Evolutionary conservation across 2,329 filamentous ascomycete species (phyloP).

Genomic region (Claviceps africana): DNA sequence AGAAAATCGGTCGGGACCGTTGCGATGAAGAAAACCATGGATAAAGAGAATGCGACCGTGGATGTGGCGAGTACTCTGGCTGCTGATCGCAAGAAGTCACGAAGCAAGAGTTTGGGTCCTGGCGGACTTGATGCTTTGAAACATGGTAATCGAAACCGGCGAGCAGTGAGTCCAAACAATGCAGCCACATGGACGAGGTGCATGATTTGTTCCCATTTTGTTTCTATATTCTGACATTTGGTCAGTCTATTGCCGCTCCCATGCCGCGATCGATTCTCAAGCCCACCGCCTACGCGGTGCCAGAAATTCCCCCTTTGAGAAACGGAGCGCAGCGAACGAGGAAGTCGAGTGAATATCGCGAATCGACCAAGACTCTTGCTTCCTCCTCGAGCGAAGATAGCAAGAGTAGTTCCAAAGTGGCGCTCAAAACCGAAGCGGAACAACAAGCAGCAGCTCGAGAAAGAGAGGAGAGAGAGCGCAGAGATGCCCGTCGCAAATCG

Average conservation of each 20-base stretch:
- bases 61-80: slow-evolving; percentile 44
- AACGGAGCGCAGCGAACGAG: slow-evolving; percentile 4
- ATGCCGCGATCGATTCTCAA: slow-evolving; percentile 63
- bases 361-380: slow-evolving; percentile 7
- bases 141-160: slow-evolving; percentile 59
- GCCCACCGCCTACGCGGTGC: slow-evolving; percentile 53
- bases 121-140: slow-evolving; percentile 76
- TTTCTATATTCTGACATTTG: not conserved
- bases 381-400: slow-evolving; percentile 11
- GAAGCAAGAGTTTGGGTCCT: slow-evolving; percentile 92
- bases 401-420: slow-evolving; percentile 40
- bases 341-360: not conserved
- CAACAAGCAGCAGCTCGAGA: slow-evolving; percentile 56
- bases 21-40: slow-evolving; percentile 37
- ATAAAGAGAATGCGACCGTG: slow-evolving; percentile 68
- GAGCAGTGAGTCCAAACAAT: slow-evolving; percentile 46
- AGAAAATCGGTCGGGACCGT: slow-evolving; percentile 58
- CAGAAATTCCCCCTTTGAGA: slow-evolving; percentile 54
- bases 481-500: slow-evolving; percentile 84
- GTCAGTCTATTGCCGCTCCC: slow-evolving; percentile 42
- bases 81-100: slow-evolving; percentile 51
- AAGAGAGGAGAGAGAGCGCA: slow-evolving; percentile 57
- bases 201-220: not conserved
- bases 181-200: not conserved
- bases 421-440: slow-evolving; percentile 54